phyloP scores from a whole-genome alignment of 2,329 filamentous ascomycete species.

The Pestalotiopsis sp. region DNA sequence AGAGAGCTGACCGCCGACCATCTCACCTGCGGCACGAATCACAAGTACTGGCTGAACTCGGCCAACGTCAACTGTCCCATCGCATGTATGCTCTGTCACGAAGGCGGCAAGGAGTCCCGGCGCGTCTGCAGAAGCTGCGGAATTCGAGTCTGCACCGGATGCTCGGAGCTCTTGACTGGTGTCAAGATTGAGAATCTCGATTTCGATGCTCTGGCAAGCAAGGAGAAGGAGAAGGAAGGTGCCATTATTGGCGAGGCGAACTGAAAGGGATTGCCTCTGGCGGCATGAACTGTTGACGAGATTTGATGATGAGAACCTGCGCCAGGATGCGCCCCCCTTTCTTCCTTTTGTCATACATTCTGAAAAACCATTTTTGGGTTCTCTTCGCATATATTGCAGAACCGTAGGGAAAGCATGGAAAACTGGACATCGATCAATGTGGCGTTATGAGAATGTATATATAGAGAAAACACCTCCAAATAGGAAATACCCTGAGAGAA shows the following conservation, averaged over 20 bases:
- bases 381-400: not conserved
- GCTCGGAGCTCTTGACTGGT: conserved; percentile 43
- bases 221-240: not conserved
- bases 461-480: not conserved
- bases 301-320: not conserved
- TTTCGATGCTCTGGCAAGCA: not conserved
- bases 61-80: conserved; percentile 53
- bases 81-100: conserved; percentile 56
- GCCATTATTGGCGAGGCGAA: not conserved
- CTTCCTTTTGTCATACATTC: not conserved
- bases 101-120: conserved; percentile 46
- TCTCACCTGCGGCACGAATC: conserved; percentile 49
- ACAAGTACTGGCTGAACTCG: conserved; percentile 50
- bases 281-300: not conserved
- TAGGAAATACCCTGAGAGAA: not conserved
- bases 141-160: conserved; percentile 54
- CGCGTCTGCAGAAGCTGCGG: conserved; percentile 54
- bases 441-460: not conserved
- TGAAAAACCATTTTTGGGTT: not conserved
- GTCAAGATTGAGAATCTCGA: conserved; percentile 38
- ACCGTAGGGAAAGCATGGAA: not conserved
- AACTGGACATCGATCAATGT: not conserved
- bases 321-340: not conserved
- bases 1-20: conserved; percentile 42
- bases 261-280: not conserved